These are phyloP conservation scores for Arthrobotrys iridis DNA, from an alignment of 2,329 filamentous ascomycete species.

Conservation along the genomic window DNA sequence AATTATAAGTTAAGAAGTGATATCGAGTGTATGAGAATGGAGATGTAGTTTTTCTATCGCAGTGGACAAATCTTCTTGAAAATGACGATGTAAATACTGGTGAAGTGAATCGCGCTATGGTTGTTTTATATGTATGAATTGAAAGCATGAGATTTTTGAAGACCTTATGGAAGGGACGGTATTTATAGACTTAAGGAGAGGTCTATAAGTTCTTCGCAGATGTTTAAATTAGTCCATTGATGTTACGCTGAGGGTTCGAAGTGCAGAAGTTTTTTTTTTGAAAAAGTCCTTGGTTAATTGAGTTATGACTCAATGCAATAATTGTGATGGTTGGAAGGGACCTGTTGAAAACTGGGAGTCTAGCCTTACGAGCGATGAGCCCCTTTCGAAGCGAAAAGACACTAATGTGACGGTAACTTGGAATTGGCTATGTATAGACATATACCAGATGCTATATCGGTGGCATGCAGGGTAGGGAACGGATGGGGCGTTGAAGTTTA, in stretches of 20 bases:
- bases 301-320: conserved; percentile 24
- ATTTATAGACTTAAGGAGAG: conserved; percentile 18
- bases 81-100: neutral
- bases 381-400: too few relatives aligned
- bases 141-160: conserved; percentile 7
- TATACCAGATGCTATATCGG: neutral
- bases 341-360: neutral
- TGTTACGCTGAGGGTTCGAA: neutral
- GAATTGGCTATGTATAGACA: neutral
- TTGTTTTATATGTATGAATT: neutral
- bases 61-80: neutral
- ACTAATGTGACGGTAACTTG: neutral
- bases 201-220: neutral
- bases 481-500: neutral
- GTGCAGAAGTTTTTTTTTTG: neutral
- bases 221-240: neutral
- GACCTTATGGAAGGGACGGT: neutral
- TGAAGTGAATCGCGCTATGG: neutral
- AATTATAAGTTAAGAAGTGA: too few relatives aligned
- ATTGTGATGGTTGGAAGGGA: neutral
- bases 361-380: neutral
- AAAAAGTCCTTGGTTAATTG: neutral
- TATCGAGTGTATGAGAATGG: too few relatives aligned
- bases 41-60: too few relatives aligned
- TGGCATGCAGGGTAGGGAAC: too few relatives aligned